These are phyloP conservation scores for Pichia manshurica DNA, from an alignment of 805 yeast genomes.

Conservation along the genomic window DNA sequence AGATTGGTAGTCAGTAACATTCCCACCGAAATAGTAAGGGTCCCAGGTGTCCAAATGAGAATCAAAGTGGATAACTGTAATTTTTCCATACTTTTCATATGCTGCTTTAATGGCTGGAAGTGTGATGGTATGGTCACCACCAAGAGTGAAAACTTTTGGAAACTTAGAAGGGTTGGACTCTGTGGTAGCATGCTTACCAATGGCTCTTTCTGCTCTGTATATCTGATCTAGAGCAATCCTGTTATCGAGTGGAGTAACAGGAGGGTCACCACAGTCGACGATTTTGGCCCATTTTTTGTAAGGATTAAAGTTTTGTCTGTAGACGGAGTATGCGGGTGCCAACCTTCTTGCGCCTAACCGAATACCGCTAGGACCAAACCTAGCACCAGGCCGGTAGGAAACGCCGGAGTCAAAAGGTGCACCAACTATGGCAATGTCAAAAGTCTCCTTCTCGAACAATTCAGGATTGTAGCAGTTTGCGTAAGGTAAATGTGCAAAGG, in stretches of 20 bases:
- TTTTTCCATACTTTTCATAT: constrained; percentile 40
- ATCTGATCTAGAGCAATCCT: constrained; percentile 49
- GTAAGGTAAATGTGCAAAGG: constrained; percentile 47
- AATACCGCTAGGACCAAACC: constrained; percentile 51
- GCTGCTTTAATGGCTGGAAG: constrained; percentile 45
- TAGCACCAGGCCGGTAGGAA: constrained; percentile 48
- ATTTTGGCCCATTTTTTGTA: constrained; percentile 35
- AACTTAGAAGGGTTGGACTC: constrained; percentile 13
- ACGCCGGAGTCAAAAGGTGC: constrained; percentile 55
- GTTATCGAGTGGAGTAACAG: constrained; percentile 53
- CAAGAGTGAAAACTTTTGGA: constrained; percentile 45
- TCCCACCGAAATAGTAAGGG: constrained; percentile 33
- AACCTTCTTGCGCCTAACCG: constrained; percentile 37
- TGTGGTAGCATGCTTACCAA: constrained; percentile 32
- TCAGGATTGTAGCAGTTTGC: constrained; percentile 39
- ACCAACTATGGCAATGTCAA: constrained; percentile 50
- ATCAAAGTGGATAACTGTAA: constrained; percentile 57
- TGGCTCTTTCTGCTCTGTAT: constrained; percentile 45
- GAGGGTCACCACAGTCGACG: constrained; percentile 54
- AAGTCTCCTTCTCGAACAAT: constrained; percentile 33
- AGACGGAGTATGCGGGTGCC: constrained; percentile 34
- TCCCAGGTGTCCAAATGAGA: constrained; percentile 60
- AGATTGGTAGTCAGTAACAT: constrained; percentile 47
- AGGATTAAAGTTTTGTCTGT: constrained; percentile 36
- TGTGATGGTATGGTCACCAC: constrained; percentile 57